Evolutionary conservation across 306 rosid species (phyloP).

Genomic region (Quercus glauca): DNA sequence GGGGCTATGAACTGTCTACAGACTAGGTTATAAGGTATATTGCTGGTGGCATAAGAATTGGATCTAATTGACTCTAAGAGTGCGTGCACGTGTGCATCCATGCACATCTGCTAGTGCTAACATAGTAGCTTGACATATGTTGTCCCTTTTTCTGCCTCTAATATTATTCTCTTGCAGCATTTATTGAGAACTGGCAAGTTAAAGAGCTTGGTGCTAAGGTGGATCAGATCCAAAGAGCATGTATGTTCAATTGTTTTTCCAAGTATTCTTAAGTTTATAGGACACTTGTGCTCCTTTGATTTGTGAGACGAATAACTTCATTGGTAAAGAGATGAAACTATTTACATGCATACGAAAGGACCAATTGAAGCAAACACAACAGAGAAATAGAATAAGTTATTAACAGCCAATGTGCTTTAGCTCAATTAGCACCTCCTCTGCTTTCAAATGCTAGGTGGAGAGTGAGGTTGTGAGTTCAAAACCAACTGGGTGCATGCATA

Average conservation of each 20-base stretch:
- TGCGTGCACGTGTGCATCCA: neutral
- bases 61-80: neutral
- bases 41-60: neutral
- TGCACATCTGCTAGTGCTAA: neutral
- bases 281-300: neutral
- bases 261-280: neutral
- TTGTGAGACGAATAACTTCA: neutral
- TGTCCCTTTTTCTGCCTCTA: conserved; percentile 14
- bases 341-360: neutral
- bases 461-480: too few species aligned
- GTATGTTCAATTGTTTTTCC: conserved; percentile 46
- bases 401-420: too few species aligned
- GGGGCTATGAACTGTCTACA: neutral
- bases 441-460: too few species aligned
- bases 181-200: conserved; percentile 68
- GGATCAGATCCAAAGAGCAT: conserved; percentile 77
- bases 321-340: neutral
- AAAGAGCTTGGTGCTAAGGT: conserved; percentile 55
- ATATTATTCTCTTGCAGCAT: conserved; percentile 49
- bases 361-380: neutral
- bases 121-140: conserved; percentile 16
- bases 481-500: too few species aligned
- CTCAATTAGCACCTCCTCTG: too few species aligned
- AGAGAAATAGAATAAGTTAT: neutral
- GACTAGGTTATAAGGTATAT: neutral